Conservation (phyloP, 164 flowering plant genomes). For the Pachysandra terminalis region DNA sequence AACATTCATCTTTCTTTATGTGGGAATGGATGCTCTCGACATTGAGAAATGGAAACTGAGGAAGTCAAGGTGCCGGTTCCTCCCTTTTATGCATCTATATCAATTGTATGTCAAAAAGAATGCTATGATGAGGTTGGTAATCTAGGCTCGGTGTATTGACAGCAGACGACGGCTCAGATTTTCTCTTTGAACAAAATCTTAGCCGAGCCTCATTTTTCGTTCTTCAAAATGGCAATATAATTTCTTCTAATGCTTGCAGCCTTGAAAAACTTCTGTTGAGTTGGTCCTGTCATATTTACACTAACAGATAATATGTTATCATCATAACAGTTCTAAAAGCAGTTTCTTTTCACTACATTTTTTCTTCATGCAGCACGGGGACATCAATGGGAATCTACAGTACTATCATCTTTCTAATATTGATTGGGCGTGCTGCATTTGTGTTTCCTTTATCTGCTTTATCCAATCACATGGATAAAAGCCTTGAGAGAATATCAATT, state of each 20-base stretch:
- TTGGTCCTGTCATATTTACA: too few species aligned
- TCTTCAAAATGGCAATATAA: too few species aligned
- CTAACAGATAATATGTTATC: too few species aligned
- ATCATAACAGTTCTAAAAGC: background rate
- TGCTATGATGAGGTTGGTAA: background rate
- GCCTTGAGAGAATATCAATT: slow-evolving; percentile 25
- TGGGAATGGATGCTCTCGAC: slow-evolving; percentile 92
- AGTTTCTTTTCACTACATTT: background rate
- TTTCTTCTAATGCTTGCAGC: too few species aligned
- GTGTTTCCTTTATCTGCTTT: slow-evolving; percentile 75
- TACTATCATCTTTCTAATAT: slow-evolving; percentile 39
- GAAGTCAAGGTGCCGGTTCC: slow-evolving; percentile 43
- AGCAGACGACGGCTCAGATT: background rate
- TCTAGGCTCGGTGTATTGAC: background rate
- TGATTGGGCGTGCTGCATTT: slow-evolving; percentile 87
- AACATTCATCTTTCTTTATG: slow-evolving; percentile 82
- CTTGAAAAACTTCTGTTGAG: too few species aligned
- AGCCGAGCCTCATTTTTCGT: too few species aligned
- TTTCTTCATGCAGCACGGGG: slow-evolving; percentile 41
- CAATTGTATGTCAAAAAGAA: background rate
- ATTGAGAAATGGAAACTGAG: slow-evolving; percentile 77
- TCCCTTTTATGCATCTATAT: background rate
- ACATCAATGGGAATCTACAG: slow-evolving; percentile 37
- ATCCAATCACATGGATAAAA: slow-evolving; percentile 55
- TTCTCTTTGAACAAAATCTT: background rate